Conservation (phyloP, 2,329 filamentous ascomycete genomes). For the Neocatenulostroma microsporum region DNA sequence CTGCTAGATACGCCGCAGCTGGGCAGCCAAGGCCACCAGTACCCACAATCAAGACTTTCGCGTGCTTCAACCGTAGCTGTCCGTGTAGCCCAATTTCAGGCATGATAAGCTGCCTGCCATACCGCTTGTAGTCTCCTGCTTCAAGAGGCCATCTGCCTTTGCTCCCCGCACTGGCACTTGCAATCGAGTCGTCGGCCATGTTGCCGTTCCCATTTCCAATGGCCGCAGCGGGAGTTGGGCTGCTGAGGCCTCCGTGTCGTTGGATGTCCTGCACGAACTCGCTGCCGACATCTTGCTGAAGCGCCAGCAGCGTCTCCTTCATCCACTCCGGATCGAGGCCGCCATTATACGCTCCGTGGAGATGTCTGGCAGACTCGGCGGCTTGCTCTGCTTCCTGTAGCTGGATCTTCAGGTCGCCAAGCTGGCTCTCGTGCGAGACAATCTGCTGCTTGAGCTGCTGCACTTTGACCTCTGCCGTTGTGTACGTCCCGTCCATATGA, state of each 20-base stretch:
- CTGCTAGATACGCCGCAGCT: conserved; percentile 84
- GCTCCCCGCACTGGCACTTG: neutral
- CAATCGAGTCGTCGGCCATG: too few relatives aligned
- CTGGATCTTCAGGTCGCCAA: conserved; percentile 34
- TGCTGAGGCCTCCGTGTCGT: conserved; percentile 14
- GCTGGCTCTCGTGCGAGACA: conserved; percentile 34
- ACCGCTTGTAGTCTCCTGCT: conserved; percentile 70
- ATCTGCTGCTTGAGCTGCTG: conserved; percentile 37
- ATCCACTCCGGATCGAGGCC: conserved; percentile 38
- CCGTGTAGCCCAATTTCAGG: conserved; percentile 71
- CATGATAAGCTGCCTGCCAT: conserved; percentile 85
- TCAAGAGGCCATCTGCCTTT: conserved; percentile 57
- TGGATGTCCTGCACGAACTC: conserved; percentile 15
- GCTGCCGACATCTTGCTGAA: conserved; percentile 7
- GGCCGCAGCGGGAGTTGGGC: neutral
- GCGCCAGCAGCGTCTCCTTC: conserved; percentile 30
- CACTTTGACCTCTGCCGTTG: conserved; percentile 21
- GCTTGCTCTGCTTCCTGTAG: conserved; percentile 36
- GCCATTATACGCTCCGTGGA: conserved; percentile 25
- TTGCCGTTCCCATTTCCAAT: neutral
- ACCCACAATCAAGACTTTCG: conserved; percentile 73
- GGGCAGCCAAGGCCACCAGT: conserved; percentile 87
- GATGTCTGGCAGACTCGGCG: conserved; percentile 21
- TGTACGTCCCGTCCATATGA: conserved; percentile 7
- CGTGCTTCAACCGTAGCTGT: conserved; percentile 63